Base-by-base conservation (phyloP, 768 basidiomycete species). In the Thelephora aurantiotincta region DNA sequence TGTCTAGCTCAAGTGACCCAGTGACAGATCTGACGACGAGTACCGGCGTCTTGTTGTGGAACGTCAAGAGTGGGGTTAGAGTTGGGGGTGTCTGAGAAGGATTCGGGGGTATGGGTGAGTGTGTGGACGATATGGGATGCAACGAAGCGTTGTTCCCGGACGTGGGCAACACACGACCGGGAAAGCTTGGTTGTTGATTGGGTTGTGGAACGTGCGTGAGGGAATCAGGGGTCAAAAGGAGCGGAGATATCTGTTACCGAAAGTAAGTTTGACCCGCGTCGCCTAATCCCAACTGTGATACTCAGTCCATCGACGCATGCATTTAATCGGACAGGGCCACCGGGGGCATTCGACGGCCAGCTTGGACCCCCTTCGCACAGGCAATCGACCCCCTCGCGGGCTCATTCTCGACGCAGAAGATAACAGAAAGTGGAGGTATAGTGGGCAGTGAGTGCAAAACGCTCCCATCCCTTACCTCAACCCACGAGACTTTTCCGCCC, bases 271-370 rank as follows among this genome's bases (percentile, higher is more conserved):
- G 33, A 30, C 26, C 26, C n/a, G 9, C 26, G 9, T 4, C 26
- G 26, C 35, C 46, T 6, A 11, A 20, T 11, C 11, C 44, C 26
- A 43, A 22, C 38, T 19, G 9, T 26, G 30, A 3, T 22, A 9
- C 33, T 7, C 22, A n/a, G n/a, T n/a, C n/a, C n/a, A n/a, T n/a
- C n/a, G n/a, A n/a, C 48, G 44, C 19, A 51, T 26, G 12, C 19
- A 43, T 11, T 33, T 48, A 47, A 22, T 35, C 34, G n/a, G 11
- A n/a, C 58, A 97, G 89, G 58, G 71, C 97, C 33, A 82, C 89
- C 0, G 87, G 87, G 3, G 94, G 98, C 59, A 70, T 92, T 22
- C 68, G 71, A 56, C 98, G 94, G 94, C 85, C 87, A 0, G 73
- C 79, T 1, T 79, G 78, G 46, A 89, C 87, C 1, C 64, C 84